Percentiles rank a stretch among this genome's conserved stretches.
These are phyloP conservation scores for Cyberlindnera xylosilytica DNA, from an alignment of 805 yeast species.

Conservation along the genomic window DNA sequence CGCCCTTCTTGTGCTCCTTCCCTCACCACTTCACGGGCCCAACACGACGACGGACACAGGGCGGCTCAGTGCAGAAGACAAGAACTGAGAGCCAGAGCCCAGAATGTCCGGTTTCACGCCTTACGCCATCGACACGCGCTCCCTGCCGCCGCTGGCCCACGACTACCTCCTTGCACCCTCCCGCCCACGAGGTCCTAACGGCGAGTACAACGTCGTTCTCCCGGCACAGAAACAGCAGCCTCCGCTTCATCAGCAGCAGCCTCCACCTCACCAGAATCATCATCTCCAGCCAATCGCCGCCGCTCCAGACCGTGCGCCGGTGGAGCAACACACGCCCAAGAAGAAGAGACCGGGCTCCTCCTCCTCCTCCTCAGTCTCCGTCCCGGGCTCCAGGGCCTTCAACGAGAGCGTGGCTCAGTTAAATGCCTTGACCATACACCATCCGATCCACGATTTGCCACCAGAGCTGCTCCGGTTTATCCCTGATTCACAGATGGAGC, in stretches of 20 bases:
- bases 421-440: constrained; percentile 20
- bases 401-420: constrained; percentile 16
- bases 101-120: background rate
- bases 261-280: no score
- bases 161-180: background rate
- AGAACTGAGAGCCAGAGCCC: background rate
- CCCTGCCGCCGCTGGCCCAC: background rate
- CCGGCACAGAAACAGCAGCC: no score
- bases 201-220: no score
- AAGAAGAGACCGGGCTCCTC: constrained; percentile 5
- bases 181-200: background rate
- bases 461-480: constrained; percentile 16
- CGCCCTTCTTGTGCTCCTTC: no score
- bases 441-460: constrained; percentile 17
- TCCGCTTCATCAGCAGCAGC: no score
- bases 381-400: constrained; percentile 12
- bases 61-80: background rate
- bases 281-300: no score
- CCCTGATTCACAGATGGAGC: constrained; percentile 22
- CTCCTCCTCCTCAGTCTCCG: constrained; percentile 5
- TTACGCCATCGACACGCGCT: background rate
- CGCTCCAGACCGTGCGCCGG: no score
- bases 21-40: no score
- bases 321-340: constrained; percentile 4
- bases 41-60: background rate